Evolutionary conservation across 495 filamentous ascomycete genomes (phyloP), one percentile per base, ranked within the genome.

Genomic region (Penicillium manginii): DNA sequence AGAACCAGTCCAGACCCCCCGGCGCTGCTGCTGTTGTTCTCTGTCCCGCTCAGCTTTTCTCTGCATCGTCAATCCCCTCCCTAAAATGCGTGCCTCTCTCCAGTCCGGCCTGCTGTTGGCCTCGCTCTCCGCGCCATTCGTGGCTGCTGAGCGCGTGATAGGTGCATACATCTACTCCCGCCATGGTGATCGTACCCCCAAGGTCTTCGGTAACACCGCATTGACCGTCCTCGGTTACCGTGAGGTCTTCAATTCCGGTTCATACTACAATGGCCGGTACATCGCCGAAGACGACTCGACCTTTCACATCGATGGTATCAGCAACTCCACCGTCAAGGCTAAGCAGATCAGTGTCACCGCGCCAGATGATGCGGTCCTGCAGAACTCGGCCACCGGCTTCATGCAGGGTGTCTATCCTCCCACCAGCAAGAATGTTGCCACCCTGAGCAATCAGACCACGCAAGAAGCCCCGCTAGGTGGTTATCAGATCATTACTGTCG

Each of bases 341-440:
- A 78, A 76, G 17, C 87, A 90, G 62, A 75, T 91, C 59, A 75
- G 71, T 14, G 82, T 82, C 19, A 80, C 78, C 10, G 73, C 83
- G 1, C 86, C 88, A 1, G 62, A 76, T 7, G 86, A 90, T 62
- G 76, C 72, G 10, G 87, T 90, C 17, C 76, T 91, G 43, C 83
- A 87, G 69, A 86, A 81, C 57, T 81, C 80, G 9, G 80, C 76
- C 48, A 73, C 73, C 11, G 82, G 79, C 22, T 89, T 87, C 68
- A 60, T 88, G 40, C 86, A 89, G 61, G 84, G 79, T 31, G 73
- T 89, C 5, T 89, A 88, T 50, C 86, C 86, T 2, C 83, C 86
- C 2, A 81, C 81, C 8, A 51, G 64, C 4, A 52, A 62, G 2
- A 63, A 71, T 15, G 68, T 66, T 26, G 59, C 75, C 22, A 80